Percentiles rank a stretch among this genome's conserved stretches.
Evolutionary conservation across 2,329 filamentous ascomycete species (phyloP).

Genomic region (Verticillium nubilum): DNA sequence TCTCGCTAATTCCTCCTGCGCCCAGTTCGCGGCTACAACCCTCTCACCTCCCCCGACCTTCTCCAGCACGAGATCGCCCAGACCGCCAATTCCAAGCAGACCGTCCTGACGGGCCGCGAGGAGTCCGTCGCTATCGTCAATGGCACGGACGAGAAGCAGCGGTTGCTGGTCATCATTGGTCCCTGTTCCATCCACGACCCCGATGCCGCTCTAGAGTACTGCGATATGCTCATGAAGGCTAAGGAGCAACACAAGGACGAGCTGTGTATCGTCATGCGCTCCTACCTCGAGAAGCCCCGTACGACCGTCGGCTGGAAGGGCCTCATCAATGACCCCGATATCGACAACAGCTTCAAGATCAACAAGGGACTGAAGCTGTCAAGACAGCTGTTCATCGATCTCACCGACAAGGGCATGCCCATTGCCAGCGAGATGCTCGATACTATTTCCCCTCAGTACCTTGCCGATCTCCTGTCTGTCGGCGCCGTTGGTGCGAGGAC

Average conservation of each 20-base stretch:
- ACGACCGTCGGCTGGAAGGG: constrained; percentile 99
- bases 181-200: constrained; percentile 98
- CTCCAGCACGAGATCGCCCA: constrained; percentile 87
- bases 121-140: constrained; percentile 66
- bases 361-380: constrained; percentile 91
- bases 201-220: constrained; percentile 85
- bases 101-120: constrained; percentile 56
- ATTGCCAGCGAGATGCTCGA: constrained; percentile 97
- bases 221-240: constrained; percentile 71
- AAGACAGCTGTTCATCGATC: constrained; percentile 85
- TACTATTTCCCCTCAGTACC: constrained; percentile 95
- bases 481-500: constrained; percentile 95
- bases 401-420: constrained; percentile 90
- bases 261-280: constrained; percentile 92
- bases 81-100: constrained; percentile 50
- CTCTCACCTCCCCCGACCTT: constrained; percentile 85
- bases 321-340: constrained; percentile 96
- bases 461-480: constrained; percentile 85
- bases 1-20: background rate
- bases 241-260: constrained; percentile 87
- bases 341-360: constrained; percentile 98
- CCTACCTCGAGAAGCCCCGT: constrained; percentile 96
- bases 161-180: constrained; percentile 72
- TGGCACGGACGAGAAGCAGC: constrained; percentile 54
- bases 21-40: constrained; percentile 85